Percentiles rank a stretch among this genome's conserved stretches.
phyloP scores from a whole-genome alignment of 1,284 basidiomycete genomes.

The Tilletia walkeri region DNA sequence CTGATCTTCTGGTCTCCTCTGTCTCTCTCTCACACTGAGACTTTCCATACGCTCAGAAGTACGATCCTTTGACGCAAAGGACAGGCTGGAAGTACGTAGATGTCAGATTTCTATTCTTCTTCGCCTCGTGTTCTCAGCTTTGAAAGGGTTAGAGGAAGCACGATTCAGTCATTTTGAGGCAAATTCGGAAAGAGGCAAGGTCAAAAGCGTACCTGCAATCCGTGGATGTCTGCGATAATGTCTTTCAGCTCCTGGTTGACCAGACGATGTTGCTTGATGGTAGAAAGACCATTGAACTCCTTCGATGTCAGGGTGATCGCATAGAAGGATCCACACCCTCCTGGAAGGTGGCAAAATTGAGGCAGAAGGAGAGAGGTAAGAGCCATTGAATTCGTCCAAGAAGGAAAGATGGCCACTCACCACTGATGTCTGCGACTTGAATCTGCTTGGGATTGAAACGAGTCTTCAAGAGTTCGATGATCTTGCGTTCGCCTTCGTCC shows the following conservation, averaged over 20 bases:
- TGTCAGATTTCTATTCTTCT: slow-evolving; percentile 18
- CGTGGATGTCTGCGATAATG: slow-evolving; percentile 89
- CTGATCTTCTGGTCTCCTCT: neutral
- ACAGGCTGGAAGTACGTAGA: neutral
- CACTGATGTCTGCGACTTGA: slow-evolving; percentile 50
- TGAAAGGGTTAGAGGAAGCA: no score
- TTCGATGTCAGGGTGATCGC: slow-evolving; percentile 82
- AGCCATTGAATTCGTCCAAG: slow-evolving; percentile 47
- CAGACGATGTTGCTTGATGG: slow-evolving; percentile 88
- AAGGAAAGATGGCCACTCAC: slow-evolving; percentile 58
- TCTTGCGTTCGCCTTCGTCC: slow-evolving; percentile 65
- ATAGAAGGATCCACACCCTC: slow-evolving; percentile 94
- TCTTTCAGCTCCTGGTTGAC: slow-evolving; percentile 84
- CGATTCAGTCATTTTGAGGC: no score
- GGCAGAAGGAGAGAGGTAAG: neutral
- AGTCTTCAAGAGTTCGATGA: slow-evolving; percentile 70
- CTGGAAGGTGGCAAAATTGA: slow-evolving; percentile 22
- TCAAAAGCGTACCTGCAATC: slow-evolving; percentile 72
- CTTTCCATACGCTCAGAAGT: no score
- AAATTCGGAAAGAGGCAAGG: neutral
- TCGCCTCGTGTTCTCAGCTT: slow-evolving; percentile 32
- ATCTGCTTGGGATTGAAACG: slow-evolving; percentile 67
- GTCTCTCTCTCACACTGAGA: neutral
- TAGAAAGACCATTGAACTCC: slow-evolving; percentile 79
- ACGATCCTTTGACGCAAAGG: no score